Evolutionary conservation across 2,329 filamentous ascomycete genomes (phyloP).

Genomic region (Moelleriella libera): DNA sequence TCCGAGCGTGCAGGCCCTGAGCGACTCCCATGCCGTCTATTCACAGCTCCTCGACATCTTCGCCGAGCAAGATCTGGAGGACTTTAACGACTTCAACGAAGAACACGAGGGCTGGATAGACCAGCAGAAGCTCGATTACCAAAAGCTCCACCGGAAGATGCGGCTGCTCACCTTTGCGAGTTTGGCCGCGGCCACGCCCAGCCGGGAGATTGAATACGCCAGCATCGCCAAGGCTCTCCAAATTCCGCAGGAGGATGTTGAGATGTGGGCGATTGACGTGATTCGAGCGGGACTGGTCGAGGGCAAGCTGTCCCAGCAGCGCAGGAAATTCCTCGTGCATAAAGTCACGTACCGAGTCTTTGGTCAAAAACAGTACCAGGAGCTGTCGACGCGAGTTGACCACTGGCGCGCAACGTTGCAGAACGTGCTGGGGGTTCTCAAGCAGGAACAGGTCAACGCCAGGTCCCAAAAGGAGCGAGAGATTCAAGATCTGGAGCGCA

Average conservation of each 20-base stretch:
- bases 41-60: slow-evolving; percentile 93
- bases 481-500: slow-evolving; percentile 55
- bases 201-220: slow-evolving; percentile 77
- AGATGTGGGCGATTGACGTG: slow-evolving; percentile 98
- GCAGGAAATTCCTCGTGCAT: slow-evolving; percentile 88
- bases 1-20: slow-evolving; percentile 72
- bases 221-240: slow-evolving; percentile 75
- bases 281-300: slow-evolving; percentile 92
- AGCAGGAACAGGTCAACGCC: slow-evolving; percentile 68
- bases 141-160: slow-evolving; percentile 83
- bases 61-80: slow-evolving; percentile 83
- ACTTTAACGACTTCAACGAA: slow-evolving; percentile 90
- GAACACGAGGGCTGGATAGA: slow-evolving; percentile 80
- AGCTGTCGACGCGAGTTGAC: slow-evolving; percentile 80
- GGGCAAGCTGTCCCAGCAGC: slow-evolving; percentile 88
- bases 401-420: slow-evolving; percentile 77
- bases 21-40: slow-evolving; percentile 70
- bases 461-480: slow-evolving; percentile 67
- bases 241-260: slow-evolving; percentile 70
- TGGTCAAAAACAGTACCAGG: slow-evolving; percentile 94
- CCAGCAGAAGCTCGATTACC: slow-evolving; percentile 56
- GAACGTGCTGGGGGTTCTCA: slow-evolving; percentile 64
- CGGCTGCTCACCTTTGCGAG: slow-evolving; percentile 86
- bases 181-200: slow-evolving; percentile 69
- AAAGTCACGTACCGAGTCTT: slow-evolving; percentile 94